Evolutionary conservation across 345 rosid genomes (phyloP).

Genomic region (Linum tenue): DNA sequence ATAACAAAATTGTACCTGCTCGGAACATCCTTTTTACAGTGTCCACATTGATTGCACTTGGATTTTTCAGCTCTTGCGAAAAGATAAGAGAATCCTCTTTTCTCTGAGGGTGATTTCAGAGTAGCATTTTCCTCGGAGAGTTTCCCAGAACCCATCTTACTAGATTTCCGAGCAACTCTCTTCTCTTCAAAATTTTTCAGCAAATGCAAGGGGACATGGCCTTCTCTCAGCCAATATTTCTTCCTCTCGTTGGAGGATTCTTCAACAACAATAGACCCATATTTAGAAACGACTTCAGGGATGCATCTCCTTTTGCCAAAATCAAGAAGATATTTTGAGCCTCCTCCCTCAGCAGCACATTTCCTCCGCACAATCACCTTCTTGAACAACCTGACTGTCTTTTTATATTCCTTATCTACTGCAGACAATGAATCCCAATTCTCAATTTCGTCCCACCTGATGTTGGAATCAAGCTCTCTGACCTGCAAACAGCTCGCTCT

Average conservation of each 20-base stretch:
- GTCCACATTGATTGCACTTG: conserved; percentile 59
- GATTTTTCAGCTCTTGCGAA: conserved; percentile 71
- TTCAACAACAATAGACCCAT: conserved; percentile 51
- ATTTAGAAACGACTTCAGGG: conserved; percentile 59
- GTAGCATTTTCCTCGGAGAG: conserved; percentile 25
- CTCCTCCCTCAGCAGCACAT: conserved; percentile 37
- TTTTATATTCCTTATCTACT: conserved; percentile 64
- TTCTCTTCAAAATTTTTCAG: conserved; percentile 91
- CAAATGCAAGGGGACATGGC: conserved; percentile 80
- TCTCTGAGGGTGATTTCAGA: conserved; percentile 31
- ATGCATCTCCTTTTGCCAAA: conserved; percentile 90
- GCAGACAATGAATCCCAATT: conserved; percentile 45
- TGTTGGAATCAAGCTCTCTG: conserved; percentile 67
- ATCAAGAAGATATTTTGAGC: conserved; percentile 81
- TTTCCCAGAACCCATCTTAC: conserved; percentile 35
- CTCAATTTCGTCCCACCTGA: conserved; percentile 86
- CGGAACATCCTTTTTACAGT: conserved; percentile 64
- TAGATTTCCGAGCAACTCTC: conserved; percentile 52
- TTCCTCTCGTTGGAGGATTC: conserved; percentile 86
- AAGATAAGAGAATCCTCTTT: conserved; percentile 65
- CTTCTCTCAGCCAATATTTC: conserved; percentile 79
- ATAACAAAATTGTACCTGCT: conserved; percentile 38
- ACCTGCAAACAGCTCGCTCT: conserved; percentile 40
- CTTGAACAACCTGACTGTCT: conserved; percentile 71
- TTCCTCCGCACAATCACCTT: conserved; percentile 79